Evolutionary conservation across 164 flowering plant genomes (phyloP), one percentile per base, ranked within the genome.

Genomic region (Umbilicus rupestris): DNA sequence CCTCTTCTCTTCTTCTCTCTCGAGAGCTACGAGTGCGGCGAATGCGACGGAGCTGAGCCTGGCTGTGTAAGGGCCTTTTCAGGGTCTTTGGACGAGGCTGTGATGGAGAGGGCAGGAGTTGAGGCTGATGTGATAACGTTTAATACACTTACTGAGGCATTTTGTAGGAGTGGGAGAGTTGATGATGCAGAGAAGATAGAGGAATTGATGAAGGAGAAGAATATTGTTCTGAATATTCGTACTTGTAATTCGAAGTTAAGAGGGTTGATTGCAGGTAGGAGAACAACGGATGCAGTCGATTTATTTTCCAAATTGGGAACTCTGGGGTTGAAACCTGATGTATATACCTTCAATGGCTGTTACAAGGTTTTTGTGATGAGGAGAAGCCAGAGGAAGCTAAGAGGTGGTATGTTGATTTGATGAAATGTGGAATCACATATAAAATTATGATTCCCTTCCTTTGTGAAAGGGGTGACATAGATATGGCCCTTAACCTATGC

Each of bases 151-250:
- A 39, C 83, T 2, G 26, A 69, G 39, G 77, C 59, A 16, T 71
- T 73, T 24, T 82, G 80, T 66, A 15, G 37, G 29, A 59, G 65
- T 22, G 66, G 67, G 15, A 70, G 66, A 41, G 70, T 73, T 50
- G 24, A 39, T 10, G 86, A 82, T 17, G 85, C 74, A 2, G 85
- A 84, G 59, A 74, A 66, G 65, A 50, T 74, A n/a, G 79, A 81
- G 85, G 68, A 12, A 26, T 29, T 59, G 66, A 84, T 84, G 84
- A 69, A 70, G 26, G 58, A 45, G 64, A 66, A 73, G 59, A 73
- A 70, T 64, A 50, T 74, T 55, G 62, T 45, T 66, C 74, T 84
- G 9, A 64, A 76, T 64, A 42, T 69, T 14, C 59, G 65, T 33
- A 82, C 72, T 63, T 79, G 71, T 62, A 73, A 80, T 29, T 19